Percentiles rank a stretch among this genome's conserved stretches.
Conservation (phyloP, 2,329 filamentous ascomycete species). For the Aspergillus pseudoterreus region DNA sequence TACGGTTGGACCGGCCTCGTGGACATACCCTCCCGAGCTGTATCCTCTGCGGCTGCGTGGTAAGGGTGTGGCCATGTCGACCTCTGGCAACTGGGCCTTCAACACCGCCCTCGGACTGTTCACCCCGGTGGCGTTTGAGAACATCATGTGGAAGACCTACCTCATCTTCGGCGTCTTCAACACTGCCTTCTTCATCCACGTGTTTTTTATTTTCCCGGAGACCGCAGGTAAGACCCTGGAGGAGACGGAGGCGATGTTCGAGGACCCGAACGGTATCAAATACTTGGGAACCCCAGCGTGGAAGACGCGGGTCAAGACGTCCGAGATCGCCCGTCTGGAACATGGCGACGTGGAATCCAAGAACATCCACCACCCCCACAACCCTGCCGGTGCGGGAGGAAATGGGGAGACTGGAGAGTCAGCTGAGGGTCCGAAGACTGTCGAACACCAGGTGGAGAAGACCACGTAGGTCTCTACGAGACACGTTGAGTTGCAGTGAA, state of each 20-base stretch:
- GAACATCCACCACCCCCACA: not conserved
- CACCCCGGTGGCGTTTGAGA: slow-evolving; percentile 50
- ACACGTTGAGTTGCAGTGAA: not conserved
- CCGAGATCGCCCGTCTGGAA: slow-evolving; percentile 11
- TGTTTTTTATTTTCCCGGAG: slow-evolving; percentile 62
- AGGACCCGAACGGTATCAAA: slow-evolving; percentile 26
- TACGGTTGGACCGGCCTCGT: slow-evolving; percentile 57
- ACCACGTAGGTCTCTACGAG: not conserved
- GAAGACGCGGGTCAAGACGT: slow-evolving; percentile 32
- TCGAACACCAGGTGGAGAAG: not conserved
- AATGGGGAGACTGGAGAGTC: not conserved
- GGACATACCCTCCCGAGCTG: slow-evolving; percentile 56
- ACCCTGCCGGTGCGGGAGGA: not conserved
- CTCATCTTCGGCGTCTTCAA: slow-evolving; percentile 70
- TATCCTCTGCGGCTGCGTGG: slow-evolving; percentile 52
- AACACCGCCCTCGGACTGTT: slow-evolving; percentile 47
- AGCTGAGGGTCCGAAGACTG: not conserved
- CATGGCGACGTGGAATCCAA: slow-evolving; percentile 18
- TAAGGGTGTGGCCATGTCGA: slow-evolving; percentile 58
- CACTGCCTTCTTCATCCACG: slow-evolving; percentile 61
- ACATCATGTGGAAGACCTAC: slow-evolving; percentile 56
- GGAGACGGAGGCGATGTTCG: slow-evolving; percentile 71
- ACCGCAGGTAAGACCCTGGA: slow-evolving; percentile 71
- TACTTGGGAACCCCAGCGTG: slow-evolving; percentile 34
- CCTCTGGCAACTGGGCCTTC: slow-evolving; percentile 58